Percentiles rank a stretch among this genome's conserved stretches.
These are phyloP conservation scores for Tarenaya hassleriana DNA, from an alignment of 345 rosid species.

Conservation along the genomic window DNA sequence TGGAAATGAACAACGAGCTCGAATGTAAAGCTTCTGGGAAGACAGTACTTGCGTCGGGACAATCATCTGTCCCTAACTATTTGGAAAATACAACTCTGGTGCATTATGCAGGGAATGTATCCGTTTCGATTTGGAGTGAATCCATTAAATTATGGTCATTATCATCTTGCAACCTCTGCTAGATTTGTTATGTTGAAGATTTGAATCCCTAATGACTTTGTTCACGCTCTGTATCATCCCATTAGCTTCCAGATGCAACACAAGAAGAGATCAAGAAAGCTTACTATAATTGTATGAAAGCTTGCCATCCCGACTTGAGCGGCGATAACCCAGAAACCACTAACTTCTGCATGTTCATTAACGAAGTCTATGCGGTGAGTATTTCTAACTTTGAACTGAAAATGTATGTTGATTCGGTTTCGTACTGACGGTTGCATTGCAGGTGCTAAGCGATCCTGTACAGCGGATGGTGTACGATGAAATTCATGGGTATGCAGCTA, in stretches of 20 bases:
- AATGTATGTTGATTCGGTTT: not conserved
- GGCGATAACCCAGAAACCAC: constrained; percentile 74
- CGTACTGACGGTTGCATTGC: constrained; percentile 24
- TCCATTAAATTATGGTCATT: no score
- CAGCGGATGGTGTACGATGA: constrained; percentile 97
- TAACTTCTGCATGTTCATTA: constrained; percentile 92
- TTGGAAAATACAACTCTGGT: no score
- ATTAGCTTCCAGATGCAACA: constrained; percentile 79
- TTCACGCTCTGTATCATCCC: not conserved
- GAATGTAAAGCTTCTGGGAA: no score
- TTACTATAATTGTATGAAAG: constrained; percentile 92
- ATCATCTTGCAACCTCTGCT: no score
- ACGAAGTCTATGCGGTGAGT: constrained; percentile 79
- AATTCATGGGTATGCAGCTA: constrained; percentile 83
- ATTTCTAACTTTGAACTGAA: not conserved
- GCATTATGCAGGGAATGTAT: no score
- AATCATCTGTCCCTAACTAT: no score
- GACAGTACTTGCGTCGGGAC: no score
- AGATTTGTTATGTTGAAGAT: no score
- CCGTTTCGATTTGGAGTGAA: no score
- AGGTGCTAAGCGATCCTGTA: constrained; percentile 94
- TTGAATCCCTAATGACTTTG: not conserved
- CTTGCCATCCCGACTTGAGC: constrained; percentile 93
- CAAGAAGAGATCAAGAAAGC: constrained; percentile 87
- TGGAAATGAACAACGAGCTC: no score